phyloP scores from a whole-genome alignment of 1,139 yeast genomes.

The Hyphopichia wangnamkhiaoensis region DNA sequence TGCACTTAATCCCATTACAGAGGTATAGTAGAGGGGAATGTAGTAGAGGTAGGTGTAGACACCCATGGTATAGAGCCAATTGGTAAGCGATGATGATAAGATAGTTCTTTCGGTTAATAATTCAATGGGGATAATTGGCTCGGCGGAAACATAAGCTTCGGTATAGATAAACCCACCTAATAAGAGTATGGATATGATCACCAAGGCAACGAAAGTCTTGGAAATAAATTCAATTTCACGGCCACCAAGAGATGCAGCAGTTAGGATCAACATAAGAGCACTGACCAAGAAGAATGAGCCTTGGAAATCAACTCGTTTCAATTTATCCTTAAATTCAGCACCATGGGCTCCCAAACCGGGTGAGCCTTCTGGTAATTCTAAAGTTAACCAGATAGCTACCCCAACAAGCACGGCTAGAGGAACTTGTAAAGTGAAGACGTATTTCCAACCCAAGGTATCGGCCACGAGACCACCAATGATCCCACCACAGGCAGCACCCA shows the following conservation, averaged over 20 bases:
- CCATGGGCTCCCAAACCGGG: constrained; percentile 50
- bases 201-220: constrained; percentile 30
- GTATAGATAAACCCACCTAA: constrained; percentile 44
- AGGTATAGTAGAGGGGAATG: constrained; percentile 62
- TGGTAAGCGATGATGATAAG: constrained; percentile 63
- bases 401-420: constrained; percentile 65
- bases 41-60: constrained; percentile 58
- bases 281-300: constrained; percentile 67
- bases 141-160: constrained; percentile 57
- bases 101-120: constrained; percentile 60
- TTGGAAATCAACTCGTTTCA: constrained; percentile 65
- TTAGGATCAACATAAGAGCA: constrained; percentile 52
- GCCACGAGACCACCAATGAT: constrained; percentile 67
- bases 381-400: constrained; percentile 32
- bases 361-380: constrained; percentile 49
- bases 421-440: constrained; percentile 52
- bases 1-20: constrained; percentile 57
- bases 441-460: constrained; percentile 79
- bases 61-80: constrained; percentile 65
- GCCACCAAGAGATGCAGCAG: constrained; percentile 74
- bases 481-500: constrained; percentile 61
- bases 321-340: constrained; percentile 36
- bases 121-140: constrained; percentile 68
- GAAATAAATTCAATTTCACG: constrained; percentile 46
- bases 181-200: constrained; percentile 19